Base-by-base conservation (phyloP, 2,329 filamentous ascomycete genomes). In the Diaporthe helianthi region DNA sequence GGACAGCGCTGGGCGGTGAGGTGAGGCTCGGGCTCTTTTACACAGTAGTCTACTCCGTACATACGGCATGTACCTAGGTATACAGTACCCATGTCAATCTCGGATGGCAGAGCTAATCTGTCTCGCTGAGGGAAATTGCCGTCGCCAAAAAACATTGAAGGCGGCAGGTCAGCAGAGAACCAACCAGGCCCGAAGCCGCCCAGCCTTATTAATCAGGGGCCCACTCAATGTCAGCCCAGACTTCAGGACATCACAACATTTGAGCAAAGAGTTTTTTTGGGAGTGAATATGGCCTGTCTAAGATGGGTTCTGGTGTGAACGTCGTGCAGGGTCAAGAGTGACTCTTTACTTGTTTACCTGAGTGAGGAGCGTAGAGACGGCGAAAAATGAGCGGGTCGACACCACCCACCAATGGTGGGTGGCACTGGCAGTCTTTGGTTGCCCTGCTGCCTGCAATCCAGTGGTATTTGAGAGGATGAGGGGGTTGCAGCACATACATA, bases 171-270 rank as follows among this genome's bases (percentile, higher is more conserved):
- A 51, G 69, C 47, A 64, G 65, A 47, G 47, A 54, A 49, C 67
- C 67, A 52, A 65, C 67, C 49, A 33, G 26, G 19, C 15, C 55
- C 19, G 41, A 61, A 61, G 55, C 55, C 41, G 33, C 33, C 9
- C 33, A 12, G 41, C 26, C 41, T 47, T 41, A 41, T 41, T 47
- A 47, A 36, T 15, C 2, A 49, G 38, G 38, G 65, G 9, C 52
- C 65, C 65, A 60, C 65, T 26, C 44, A 33, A 24, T 54, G 49
- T 67, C 65, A 67, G 65, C 52, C 65, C 51, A 67, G 64, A 55
- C 2, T 38, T 67, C 51, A 67, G 58, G 64, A 55, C 2, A 49
- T 67, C 51, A 67, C 52, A 38, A 52, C 64, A 67, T 55, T 49
- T 29, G 52, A 49, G 52, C 64, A 38, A 31, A 58, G 5, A 63